phyloP scores from a whole-genome alignment of 2,329 filamentous ascomycete genomes.

The Alternaria solani region DNA sequence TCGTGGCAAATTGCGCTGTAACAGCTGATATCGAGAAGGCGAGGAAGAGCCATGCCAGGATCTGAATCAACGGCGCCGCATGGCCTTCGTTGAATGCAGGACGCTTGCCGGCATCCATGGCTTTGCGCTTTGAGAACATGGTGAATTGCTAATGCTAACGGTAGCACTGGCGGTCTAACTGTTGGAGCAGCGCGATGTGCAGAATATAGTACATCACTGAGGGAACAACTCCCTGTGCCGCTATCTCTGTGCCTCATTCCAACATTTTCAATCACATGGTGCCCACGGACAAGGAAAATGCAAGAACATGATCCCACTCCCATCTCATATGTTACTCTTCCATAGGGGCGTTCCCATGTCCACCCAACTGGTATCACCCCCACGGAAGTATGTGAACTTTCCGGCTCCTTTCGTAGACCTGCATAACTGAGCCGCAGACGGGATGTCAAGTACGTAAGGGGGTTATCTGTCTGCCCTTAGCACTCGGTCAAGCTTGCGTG shows the following conservation, averaged over 20 bases:
- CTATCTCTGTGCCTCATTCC: conserved; percentile 5
- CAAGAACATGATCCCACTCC: background rate
- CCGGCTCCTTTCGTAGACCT: background rate
- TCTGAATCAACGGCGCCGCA: conserved; percentile 16
- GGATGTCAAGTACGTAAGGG: background rate
- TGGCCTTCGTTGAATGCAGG: conserved; percentile 5
- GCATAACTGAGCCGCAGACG: background rate
- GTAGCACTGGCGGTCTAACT: too few species aligned
- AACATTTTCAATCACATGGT: background rate
- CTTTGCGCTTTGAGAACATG: background rate
- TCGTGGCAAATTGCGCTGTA: conserved; percentile 14
- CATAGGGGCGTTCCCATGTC: background rate
- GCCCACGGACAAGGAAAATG: background rate
- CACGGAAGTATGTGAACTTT: background rate
- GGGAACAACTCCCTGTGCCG: background rate
- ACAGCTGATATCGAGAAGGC: conserved; percentile 10
- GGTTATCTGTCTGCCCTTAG: background rate
- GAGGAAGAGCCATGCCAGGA: conserved; percentile 15
- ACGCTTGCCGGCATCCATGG: background rate
- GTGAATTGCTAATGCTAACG: background rate
- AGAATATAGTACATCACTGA: background rate
- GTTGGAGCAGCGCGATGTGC: background rate
- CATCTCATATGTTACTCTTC: background rate
- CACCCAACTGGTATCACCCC: background rate
- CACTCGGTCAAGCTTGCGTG: background rate